Conservation (phyloP, 108 stramenopile species). For the Skeletonema grethae region DNA sequence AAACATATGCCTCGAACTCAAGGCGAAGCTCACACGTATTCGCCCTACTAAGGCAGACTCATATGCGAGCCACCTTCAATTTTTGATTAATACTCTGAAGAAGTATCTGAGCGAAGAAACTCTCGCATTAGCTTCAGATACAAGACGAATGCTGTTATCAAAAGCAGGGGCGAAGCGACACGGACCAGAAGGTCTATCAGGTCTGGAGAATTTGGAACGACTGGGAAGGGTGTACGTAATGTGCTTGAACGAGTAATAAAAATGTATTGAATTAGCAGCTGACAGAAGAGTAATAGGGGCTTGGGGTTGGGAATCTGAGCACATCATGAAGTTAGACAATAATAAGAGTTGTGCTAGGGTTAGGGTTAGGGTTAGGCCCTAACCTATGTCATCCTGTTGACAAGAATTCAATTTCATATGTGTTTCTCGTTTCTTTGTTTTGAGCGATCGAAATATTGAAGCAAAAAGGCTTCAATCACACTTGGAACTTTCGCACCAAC, state of each 20-base stretch:
- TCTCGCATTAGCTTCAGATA: conserved; percentile 54
- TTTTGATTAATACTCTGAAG: conserved; percentile 74
- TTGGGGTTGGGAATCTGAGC: too few species aligned
- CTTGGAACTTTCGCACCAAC: too few species aligned
- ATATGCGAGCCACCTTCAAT: conserved; percentile 78
- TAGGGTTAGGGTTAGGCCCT: too few species aligned
- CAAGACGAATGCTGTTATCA: conserved; percentile 62
- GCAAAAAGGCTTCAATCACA: too few species aligned
- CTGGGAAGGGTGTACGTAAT: conserved; percentile 85
- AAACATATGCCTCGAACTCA: conserved; percentile 79
- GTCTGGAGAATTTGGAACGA: conserved; percentile 78
- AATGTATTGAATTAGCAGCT: too few species aligned
- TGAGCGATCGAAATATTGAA: too few species aligned
- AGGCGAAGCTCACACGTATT: conserved; percentile 59
- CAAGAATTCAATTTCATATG: too few species aligned
- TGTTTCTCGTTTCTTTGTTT: too few species aligned
- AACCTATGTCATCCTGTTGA: too few species aligned
- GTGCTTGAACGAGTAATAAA: conserved; percentile 66
- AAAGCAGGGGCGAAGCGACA: conserved; percentile 68
- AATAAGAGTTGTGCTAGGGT: too few species aligned
- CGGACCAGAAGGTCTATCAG: conserved; percentile 85
- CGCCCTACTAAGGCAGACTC: conserved; percentile 74
- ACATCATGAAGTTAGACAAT: too few species aligned
- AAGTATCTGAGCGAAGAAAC: conserved; percentile 67
- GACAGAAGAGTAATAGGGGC: too few species aligned